Base-by-base conservation (phyloP, 1,284 basidiomycete species). In the Puccinia triticina region DNA sequence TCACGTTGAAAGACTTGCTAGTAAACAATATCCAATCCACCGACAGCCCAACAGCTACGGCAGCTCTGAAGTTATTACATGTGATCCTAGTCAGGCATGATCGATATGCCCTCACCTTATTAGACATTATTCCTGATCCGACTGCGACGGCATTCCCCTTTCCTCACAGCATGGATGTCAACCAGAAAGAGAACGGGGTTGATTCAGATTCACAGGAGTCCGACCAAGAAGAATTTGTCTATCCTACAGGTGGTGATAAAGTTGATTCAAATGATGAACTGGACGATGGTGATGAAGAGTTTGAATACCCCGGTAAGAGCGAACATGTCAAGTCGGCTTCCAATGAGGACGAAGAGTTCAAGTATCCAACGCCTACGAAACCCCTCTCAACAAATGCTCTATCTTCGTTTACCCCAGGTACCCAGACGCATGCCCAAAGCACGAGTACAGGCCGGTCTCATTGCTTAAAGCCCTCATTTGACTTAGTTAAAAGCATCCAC, bases 1-100 rank as follows among this genome's bases (percentile, higher is more conserved):
- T 95, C 88, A 96, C 93, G 1, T 89, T 97, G 29, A 95, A 94
- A 85, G 95, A 97, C 85, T 89, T 97, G 37, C 88, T 97, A 5
- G 86, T 94, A 69, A 90, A 93, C 72, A 95, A 94, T 85, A 88
- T 96, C 34, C 89, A 90, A 18, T 94, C 93, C 1, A 88, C 88
- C 64, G 91, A 90, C 12, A 90, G 91, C 79, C 87, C 91, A 0
- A 91, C 93, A 0, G 89, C 90, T 0, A 91, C 92, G 0, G 91
- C 94, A 11, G 93, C 94, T 1, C 88, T 96, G 57, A 92, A 94
- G 84, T 89, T 97, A 12, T 88, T 96, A 29, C 91, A 92, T 84
- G 92, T 93, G 0, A 89, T 96, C 85, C 88, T 96, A 7, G 86
- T 90, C 53, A 89, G 90, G 69, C 92, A 94, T 86, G 92, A 93